These are phyloP conservation scores for Ogataea degrootiae DNA, from an alignment of 805 yeast species.

Conservation along the genomic window DNA sequence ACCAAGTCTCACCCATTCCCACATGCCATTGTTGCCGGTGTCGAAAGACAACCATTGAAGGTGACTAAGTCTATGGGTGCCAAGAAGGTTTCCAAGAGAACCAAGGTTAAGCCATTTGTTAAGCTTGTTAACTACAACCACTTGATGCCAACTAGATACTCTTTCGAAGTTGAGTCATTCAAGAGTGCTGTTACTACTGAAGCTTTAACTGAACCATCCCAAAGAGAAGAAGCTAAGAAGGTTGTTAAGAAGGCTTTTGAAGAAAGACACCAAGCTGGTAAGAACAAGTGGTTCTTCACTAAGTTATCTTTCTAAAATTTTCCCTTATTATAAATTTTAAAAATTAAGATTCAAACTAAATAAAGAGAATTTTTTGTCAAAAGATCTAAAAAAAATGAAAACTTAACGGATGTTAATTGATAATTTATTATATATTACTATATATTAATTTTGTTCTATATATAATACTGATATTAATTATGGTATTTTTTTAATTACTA, in stretches of 20 bases:
- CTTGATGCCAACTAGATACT: conserved; percentile 99
- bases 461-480: not conserved
- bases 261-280: conserved; percentile 99
- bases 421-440: too few species aligned
- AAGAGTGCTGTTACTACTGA: conserved; percentile 89
- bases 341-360: not conserved
- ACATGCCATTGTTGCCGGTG: conserved; percentile 99
- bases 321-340: not conserved
- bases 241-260: conserved; percentile 98
- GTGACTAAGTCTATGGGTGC: conserved; percentile 92
- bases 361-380: not conserved
- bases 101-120: conserved; percentile 98
- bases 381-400: not conserved
- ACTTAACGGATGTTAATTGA: not conserved
- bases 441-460: too few species aligned
- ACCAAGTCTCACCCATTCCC: conserved; percentile 98
- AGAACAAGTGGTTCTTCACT: conserved; percentile 99
- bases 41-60: conserved; percentile 97
- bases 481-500: not conserved
- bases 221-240: conserved; percentile 98
- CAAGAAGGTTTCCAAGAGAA: conserved; percentile 95
- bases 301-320: conserved; percentile 45
- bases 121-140: conserved; percentile 99
- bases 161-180: conserved; percentile 93
- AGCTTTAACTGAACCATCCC: conserved; percentile 95